Conservation (phyloP, 2,329 filamentous ascomycete species). For the Claviceps sorghi region DNA sequence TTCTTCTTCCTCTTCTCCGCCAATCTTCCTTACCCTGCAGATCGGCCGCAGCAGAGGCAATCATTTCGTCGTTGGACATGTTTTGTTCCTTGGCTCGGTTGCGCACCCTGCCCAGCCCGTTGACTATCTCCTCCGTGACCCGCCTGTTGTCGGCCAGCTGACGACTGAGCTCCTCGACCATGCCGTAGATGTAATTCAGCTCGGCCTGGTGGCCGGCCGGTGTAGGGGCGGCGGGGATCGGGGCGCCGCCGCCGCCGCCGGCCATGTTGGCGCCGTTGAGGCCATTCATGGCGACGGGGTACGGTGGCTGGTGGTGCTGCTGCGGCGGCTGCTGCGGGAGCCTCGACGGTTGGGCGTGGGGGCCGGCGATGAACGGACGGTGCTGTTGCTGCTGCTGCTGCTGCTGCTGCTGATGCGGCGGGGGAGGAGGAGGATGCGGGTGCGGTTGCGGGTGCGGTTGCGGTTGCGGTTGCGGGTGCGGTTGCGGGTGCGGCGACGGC, state of each 20-base stretch:
- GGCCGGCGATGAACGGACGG: conserved; percentile 7
- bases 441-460: conserved; percentile 5
- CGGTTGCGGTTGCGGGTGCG: conserved; percentile 1
- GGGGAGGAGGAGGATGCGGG: neutral
- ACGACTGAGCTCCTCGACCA: conserved; percentile 52
- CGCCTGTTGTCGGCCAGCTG: conserved; percentile 47
- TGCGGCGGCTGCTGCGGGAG: conserved; percentile 7
- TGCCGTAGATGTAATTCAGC: conserved; percentile 52
- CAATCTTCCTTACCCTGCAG: conserved; percentile 32
- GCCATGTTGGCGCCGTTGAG: conserved; percentile 33
- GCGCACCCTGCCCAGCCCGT: conserved; percentile 46
- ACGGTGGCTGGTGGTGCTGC: conserved; percentile 4
- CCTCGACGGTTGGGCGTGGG: conserved; percentile 4
- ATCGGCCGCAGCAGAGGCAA: conserved; percentile 40
- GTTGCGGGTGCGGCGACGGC: neutral
- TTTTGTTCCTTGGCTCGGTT: conserved; percentile 37
- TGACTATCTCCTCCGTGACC: conserved; percentile 48
- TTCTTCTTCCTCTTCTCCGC: no score
- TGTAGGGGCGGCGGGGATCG: conserved; percentile 35
- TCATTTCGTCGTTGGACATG: conserved; percentile 43
- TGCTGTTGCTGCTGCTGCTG: conserved; percentile 2
- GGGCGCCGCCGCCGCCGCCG: conserved; percentile 10
- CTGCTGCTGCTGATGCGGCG: conserved; percentile 2
- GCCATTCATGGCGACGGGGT: conserved; percentile 8
- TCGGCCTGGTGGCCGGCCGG: conserved; percentile 56